Evolutionary conservation across 192 early-diverging fungal species (phyloP).

Genomic region (Rhizophagus clarus): DNA sequence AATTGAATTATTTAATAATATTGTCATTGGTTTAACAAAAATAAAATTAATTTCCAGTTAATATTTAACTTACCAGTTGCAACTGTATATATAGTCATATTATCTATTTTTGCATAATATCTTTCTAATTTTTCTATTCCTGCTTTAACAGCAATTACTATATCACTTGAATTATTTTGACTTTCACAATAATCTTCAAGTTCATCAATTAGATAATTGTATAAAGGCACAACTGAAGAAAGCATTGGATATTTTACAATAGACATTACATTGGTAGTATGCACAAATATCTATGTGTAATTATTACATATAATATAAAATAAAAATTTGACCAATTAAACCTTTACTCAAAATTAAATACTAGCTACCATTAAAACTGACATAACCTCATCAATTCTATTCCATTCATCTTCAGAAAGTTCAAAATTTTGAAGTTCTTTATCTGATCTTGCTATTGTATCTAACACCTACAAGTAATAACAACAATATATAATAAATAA

Average conservation of each 20-base stretch:
- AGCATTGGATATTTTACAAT: slow-evolving; percentile 16
- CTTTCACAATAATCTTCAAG: background rate
- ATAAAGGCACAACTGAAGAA: background rate
- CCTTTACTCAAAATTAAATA: no score
- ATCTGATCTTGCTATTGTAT: background rate
- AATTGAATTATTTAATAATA: background rate
- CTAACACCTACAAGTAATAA: background rate
- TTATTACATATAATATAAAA: no score
- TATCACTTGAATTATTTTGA: background rate
- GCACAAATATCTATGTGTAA: no score
- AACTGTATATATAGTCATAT: background rate
- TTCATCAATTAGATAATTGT: slow-evolving; percentile 18
- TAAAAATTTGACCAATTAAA: no score
- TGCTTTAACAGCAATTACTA: background rate
- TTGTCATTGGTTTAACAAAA: background rate
- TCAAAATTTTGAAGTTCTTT: background rate
- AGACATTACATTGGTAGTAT: background rate
- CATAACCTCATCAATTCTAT: no score
- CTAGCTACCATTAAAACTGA: no score
- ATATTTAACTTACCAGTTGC: background rate
- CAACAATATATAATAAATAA: background rate
- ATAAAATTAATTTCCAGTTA: background rate
- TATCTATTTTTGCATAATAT: slow-evolving; percentile 10
- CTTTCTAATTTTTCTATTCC: background rate
- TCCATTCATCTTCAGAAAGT: no score